Evolutionary conservation across 2,329 filamentous ascomycete genomes (phyloP).

Genomic region (Aspergillus nomiae): DNA sequence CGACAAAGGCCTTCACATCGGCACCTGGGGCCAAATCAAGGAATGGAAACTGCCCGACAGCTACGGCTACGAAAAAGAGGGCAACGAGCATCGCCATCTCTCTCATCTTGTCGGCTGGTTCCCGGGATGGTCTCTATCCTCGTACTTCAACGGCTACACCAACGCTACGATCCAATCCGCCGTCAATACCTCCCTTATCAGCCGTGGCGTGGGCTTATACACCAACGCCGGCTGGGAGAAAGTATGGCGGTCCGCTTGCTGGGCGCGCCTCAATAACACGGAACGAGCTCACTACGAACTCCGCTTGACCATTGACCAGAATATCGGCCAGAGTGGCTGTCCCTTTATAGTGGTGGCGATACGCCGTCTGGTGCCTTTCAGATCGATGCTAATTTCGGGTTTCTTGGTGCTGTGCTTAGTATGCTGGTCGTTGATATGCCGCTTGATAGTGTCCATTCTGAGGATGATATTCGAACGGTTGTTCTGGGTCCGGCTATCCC

Average conservation of each 20-base stretch:
- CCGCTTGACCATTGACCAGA: conserved; percentile 36
- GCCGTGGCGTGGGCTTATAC: conserved; percentile 51
- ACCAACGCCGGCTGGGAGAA: conserved; percentile 61
- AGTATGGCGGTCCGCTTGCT: conserved; percentile 60
- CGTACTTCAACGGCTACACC: conserved; percentile 42
- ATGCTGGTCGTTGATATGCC: conserved; percentile 56
- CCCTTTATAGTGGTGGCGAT: conserved; percentile 50
- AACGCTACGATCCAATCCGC: conserved; percentile 44
- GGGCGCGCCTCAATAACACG: conserved; percentile 57
- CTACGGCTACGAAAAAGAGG: conserved; percentile 28
- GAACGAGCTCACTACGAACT: conserved; percentile 50
- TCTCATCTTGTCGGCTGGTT: conserved; percentile 61
- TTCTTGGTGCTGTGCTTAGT: conserved; percentile 51
- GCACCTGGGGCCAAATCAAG: conserved; percentile 48
- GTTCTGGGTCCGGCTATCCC: conserved; percentile 19
- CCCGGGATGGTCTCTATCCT: conserved; percentile 55
- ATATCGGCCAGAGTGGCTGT: conserved; percentile 54
- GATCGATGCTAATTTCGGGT: conserved; percentile 62
- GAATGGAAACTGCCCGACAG: conserved; percentile 54
- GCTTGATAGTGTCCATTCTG: background rate
- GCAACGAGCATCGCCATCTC: conserved; percentile 55
- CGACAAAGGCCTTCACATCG: conserved; percentile 40
- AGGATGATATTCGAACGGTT: background rate
- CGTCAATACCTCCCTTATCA: conserved; percentile 48
- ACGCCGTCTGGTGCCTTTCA: conserved; percentile 51